phyloP scores from a whole-genome alignment of 2,329 filamentous ascomycete genomes.

The Phaeosphaeriaceae sp. region DNA sequence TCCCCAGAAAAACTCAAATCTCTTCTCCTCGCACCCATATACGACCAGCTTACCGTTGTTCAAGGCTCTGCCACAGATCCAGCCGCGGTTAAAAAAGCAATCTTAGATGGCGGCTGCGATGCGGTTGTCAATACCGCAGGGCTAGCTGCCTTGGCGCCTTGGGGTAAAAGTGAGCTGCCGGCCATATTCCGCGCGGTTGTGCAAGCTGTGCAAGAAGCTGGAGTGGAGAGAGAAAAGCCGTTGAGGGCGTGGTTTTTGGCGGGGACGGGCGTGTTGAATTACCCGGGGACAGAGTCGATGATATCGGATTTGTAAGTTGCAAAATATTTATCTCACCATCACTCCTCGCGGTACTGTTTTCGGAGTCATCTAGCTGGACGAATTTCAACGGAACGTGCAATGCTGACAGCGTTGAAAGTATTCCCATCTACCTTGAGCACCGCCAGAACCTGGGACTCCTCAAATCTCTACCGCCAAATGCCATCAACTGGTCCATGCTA shows the following conservation, averaged over 20 bases:
- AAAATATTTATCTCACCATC: no score
- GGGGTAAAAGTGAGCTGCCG: constrained; percentile 46
- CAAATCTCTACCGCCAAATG: constrained; percentile 25
- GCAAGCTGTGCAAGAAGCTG: constrained; percentile 42
- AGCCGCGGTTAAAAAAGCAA: constrained; percentile 41
- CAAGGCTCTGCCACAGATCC: constrained; percentile 49
- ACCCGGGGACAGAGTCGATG: constrained; percentile 42
- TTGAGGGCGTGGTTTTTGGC: constrained; percentile 50
- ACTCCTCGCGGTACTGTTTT: no score
- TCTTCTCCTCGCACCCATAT: constrained; percentile 42
- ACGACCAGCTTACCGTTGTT: constrained; percentile 42
- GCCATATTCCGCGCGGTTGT: constrained; percentile 47
- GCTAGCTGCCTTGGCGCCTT: constrained; percentile 46
- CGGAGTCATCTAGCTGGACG: no score
- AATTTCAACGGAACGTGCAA: constrained; percentile 31
- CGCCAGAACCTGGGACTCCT: constrained; percentile 40
- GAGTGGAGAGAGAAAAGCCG: constrained; percentile 39
- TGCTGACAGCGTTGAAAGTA: constrained; percentile 26
- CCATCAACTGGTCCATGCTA: constrained; percentile 47
- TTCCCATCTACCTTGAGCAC: constrained; percentile 47
- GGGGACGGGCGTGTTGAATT: constrained; percentile 46
- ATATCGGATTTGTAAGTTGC: constrained; percentile 33
- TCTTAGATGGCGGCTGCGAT: constrained; percentile 48
- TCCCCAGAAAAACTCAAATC: constrained; percentile 47
- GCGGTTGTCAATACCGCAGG: constrained; percentile 52